A percentile compares a stretch with the other conserved stretches of the same genome.
Evolutionary conservation across 768 basidiomycete genomes (phyloP).

Genomic region (Rhodotorula paludigena): DNA sequence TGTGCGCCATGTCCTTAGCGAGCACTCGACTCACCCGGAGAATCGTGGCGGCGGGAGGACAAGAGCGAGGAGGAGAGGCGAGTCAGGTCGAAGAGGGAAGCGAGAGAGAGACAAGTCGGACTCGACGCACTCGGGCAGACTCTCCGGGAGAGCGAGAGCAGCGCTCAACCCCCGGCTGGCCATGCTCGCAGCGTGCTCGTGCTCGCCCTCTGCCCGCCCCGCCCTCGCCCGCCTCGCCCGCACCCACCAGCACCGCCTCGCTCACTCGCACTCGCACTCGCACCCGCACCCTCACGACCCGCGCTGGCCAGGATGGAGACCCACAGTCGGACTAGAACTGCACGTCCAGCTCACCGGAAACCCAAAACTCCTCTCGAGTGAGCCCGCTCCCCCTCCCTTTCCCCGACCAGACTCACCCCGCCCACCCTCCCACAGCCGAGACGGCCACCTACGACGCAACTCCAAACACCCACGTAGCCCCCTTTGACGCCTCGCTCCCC

Average conservation of each 20-base stretch:
- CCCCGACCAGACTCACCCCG: not conserved
- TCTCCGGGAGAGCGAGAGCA: too few species aligned
- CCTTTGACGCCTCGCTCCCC: conserved; percentile 84
- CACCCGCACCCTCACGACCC: not conserved
- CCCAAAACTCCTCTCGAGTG: conserved; percentile 79
- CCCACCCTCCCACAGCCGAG: conserved; percentile 46
- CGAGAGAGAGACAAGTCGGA: not conserved
- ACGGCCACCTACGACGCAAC: conserved; percentile 53
- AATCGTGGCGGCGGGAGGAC: not conserved
- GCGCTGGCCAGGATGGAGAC: conserved; percentile 62
- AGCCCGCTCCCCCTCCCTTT: conserved; percentile 39
- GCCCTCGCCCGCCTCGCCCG: not conserved
- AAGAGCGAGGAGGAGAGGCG: not conserved
- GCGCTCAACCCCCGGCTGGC: not conserved
- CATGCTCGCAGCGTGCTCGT: not conserved
- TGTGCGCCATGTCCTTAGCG: not conserved
- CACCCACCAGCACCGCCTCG: not conserved
- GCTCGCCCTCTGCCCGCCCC: not conserved
- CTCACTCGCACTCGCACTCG: not conserved
- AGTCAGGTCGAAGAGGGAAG: not conserved
- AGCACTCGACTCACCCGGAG: fast-evolving
- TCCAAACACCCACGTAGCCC: conserved; percentile 69
- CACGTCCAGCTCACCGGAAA: conserved; percentile 89
- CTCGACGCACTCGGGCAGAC: too few species aligned
- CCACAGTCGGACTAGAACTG: conserved; percentile 88